These are phyloP conservation scores for Phytophthora crassamura DNA, from an alignment of 352 stramenopile genomes.

Conservation along the genomic window DNA sequence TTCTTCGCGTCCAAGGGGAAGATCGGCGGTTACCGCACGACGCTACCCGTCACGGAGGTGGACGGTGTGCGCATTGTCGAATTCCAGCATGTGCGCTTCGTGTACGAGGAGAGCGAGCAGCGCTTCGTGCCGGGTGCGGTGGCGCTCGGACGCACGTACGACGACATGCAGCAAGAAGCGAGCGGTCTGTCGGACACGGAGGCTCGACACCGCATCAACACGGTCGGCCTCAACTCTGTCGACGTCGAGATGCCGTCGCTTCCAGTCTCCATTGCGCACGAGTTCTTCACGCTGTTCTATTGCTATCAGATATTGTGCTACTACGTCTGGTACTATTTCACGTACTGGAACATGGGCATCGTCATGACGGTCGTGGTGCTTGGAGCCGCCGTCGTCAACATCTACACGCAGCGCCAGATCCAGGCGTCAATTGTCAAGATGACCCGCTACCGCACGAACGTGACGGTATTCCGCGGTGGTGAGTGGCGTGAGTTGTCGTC, in stretches of 20 bases:
- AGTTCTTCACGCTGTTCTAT: conserved; percentile 45
- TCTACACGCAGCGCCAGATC: conserved; percentile 42
- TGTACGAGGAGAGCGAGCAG: conserved; percentile 31
- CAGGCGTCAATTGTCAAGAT: conserved; percentile 42
- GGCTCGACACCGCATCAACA: no score
- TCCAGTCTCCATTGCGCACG: conserved; percentile 26
- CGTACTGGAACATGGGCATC: conserved; percentile 42
- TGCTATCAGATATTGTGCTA: conserved; percentile 53
- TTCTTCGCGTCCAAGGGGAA: no score
- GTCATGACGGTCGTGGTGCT: conserved; percentile 43
- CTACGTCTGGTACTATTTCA: conserved; percentile 56
- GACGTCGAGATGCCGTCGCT: conserved; percentile 42
- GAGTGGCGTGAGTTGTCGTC: conserved; percentile 40
- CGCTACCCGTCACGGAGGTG: conserved; percentile 26
- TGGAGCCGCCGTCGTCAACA: conserved; percentile 38
- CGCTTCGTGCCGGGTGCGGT: conserved; percentile 38
- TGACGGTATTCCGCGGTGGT: conserved; percentile 46
- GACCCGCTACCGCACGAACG: conserved; percentile 54
- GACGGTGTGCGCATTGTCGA: conserved; percentile 30
- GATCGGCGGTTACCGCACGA: no score
- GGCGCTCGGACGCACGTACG: conserved; percentile 25
- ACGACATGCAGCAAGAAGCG: conserved; percentile 22
- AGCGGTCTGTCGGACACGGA: conserved; percentile 12
- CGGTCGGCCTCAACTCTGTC: no score
- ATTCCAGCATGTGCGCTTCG: conserved; percentile 45